Evolutionary conservation across 1,139 yeast genomes (phyloP).

Genomic region (Geotrichum reessii): DNA sequence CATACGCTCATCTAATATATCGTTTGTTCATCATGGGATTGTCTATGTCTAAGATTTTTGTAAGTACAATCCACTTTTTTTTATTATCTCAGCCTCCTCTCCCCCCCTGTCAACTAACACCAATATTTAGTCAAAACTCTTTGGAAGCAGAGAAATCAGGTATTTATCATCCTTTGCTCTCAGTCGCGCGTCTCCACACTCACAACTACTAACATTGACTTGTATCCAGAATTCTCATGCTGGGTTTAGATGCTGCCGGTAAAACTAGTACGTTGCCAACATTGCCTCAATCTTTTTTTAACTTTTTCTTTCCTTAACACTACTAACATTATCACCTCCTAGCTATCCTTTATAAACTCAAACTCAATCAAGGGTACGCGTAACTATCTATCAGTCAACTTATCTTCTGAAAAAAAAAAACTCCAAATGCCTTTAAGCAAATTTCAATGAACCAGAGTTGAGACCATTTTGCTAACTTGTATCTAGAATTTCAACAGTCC

Average conservation of each 20-base stretch:
- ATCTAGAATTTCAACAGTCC: constrained; percentile 68
- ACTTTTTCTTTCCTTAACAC: neutral
- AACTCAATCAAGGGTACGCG: constrained; percentile 55
- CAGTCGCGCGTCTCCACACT: neutral
- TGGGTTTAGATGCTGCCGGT: constrained; percentile 90
- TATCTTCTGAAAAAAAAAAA: no score
- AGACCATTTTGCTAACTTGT: neutral
- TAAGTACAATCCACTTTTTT: constrained; percentile 28
- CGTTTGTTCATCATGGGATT: constrained; percentile 39
- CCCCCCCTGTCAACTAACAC: neutral
- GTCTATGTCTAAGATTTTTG: constrained; percentile 45
- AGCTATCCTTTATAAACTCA: constrained; percentile 62
- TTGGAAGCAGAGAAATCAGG: constrained; percentile 42
- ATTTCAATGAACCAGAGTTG: constrained; percentile 1
- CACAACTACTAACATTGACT: neutral
- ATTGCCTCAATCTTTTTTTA: neutral
- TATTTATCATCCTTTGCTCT: constrained; percentile 11
- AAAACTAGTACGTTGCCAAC: constrained; percentile 58
- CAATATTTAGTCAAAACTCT: constrained; percentile 39
- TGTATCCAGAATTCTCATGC: constrained; percentile 61
- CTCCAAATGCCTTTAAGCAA: neutral
- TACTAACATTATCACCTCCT: constrained; percentile 2
- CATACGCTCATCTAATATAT: neutral
- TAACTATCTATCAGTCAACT: neutral
- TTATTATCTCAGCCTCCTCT: no score